Base-by-base conservation (phyloP, 1,284 basidiomycete species). In the Omphalotus olearius region DNA sequence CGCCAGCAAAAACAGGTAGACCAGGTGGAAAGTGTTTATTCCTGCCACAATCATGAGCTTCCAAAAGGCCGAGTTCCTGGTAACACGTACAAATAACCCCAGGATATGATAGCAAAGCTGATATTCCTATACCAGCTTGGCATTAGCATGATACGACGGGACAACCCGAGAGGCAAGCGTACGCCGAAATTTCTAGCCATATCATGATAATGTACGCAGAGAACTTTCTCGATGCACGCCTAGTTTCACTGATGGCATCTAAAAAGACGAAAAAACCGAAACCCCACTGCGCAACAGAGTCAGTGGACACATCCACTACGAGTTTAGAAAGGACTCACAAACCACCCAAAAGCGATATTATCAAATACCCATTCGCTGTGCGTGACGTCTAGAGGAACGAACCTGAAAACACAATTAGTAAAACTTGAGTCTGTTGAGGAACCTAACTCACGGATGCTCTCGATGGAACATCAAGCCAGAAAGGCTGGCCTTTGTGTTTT, bases 121-220 rank as follows among this genome's bases (percentile, higher is more conserved):
- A 36, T 47, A 39, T 47, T 23, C 6, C 46, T 47, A 20, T n/a
- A 17, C 23, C 23, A 20, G 11, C 13, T 33, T 33, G 2, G 23
- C 3, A 5, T 33, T 33, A 33, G 30, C 9, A 33, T 2, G 2
- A 33, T 33, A 23, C 23, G 16, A 33, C 3, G 1, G 18, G 9
- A 38, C 11, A 13, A 11, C 3, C 6, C n/a, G n/a, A 18, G 2
- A 47, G 1, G 6, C 14, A 26, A n/a, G 6, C 46, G 13, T 38
- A 47, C 46, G 28, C 46, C 6, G 37, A 4, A 3, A 47, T 47
- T 17, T 47, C 46, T 10, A 47, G 35, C 46, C 46, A 47, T 20
- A 47, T 38, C 46, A 47, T 47, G 35, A 37, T 23, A 37, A 47
- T 39, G 16, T 47, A 47, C 17, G 35, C 35, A 23, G 33, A 38